A percentile compares a stretch with the other conserved stretches of the same genome.
These are phyloP conservation scores for Cladophialophora psammophila DNA, from an alignment of 2,329 filamentous ascomycete genomes.

Conservation along the genomic window DNA sequence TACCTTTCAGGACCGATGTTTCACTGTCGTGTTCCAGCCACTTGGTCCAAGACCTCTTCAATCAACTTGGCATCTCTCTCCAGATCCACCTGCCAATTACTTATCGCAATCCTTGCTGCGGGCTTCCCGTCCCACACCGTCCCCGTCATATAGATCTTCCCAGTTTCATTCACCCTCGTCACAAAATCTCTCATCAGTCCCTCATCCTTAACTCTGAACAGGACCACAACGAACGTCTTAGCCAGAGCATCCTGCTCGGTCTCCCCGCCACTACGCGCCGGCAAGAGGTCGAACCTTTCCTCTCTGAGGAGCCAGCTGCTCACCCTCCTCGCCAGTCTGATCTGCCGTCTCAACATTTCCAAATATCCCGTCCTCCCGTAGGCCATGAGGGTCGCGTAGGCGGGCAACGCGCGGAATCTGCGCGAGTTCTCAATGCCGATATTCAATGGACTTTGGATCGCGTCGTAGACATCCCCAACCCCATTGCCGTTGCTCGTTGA, in stretches of 20 bases:
- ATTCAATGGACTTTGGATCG: slow-evolving; percentile 81
- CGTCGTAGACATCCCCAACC: slow-evolving; percentile 39
- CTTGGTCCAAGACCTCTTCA: slow-evolving; percentile 64
- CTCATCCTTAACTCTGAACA: slow-evolving; percentile 76
- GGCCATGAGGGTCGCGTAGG: slow-evolving; percentile 79
- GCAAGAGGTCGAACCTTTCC: slow-evolving; percentile 71
- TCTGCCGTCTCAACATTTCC: slow-evolving; percentile 74
- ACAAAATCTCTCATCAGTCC: slow-evolving; percentile 71
- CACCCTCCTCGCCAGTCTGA: slow-evolving; percentile 72
- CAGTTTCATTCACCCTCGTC: slow-evolving; percentile 73
- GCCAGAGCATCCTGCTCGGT: slow-evolving; percentile 55
- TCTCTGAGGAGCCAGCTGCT: slow-evolving; percentile 69
- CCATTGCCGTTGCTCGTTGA: slow-evolving; percentile 41
- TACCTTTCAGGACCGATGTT: neutral
- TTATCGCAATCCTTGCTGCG: slow-evolving; percentile 83
- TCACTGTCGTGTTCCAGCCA: slow-evolving; percentile 41
- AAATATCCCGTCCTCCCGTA: slow-evolving; percentile 75
- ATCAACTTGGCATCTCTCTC: slow-evolving; percentile 72
- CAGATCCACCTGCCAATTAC: slow-evolving; percentile 80
- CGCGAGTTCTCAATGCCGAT: slow-evolving; percentile 90
- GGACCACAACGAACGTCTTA: slow-evolving; percentile 72
- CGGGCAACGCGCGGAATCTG: slow-evolving; percentile 87
- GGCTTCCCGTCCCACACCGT: slow-evolving; percentile 77
- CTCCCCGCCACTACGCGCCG: slow-evolving; percentile 46
- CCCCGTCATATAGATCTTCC: slow-evolving; percentile 81